Percentiles rank a stretch among this genome's conserved stretches.
Evolutionary conservation across 2,329 filamentous ascomycete genomes (phyloP).

Genomic region (Exophiala lecanii-corni): DNA sequence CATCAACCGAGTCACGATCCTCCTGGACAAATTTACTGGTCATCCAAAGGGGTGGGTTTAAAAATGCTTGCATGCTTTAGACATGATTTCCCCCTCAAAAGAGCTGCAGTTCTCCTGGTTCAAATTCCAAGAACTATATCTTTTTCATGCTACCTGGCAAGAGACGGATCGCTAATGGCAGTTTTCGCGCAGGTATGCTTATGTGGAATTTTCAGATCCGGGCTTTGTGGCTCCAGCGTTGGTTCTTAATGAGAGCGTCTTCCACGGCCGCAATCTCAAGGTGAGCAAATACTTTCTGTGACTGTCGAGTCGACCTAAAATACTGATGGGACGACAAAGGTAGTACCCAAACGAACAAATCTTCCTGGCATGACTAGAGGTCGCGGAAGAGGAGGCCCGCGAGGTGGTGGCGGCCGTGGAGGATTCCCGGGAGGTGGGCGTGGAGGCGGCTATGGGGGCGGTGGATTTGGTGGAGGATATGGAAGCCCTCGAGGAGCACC

Average conservation of each 20-base stretch:
- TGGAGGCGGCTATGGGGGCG: slow-evolving; percentile 40
- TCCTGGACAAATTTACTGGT: slow-evolving; percentile 96
- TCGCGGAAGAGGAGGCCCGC: slow-evolving; percentile 45
- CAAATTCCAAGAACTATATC: slow-evolving; percentile 19
- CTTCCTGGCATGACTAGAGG: slow-evolving; percentile 84
- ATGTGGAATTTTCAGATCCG: slow-evolving; percentile 96
- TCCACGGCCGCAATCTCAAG: slow-evolving; percentile 93
- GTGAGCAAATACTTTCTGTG: slow-evolving; percentile 45
- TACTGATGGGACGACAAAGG: slow-evolving; percentile 50
- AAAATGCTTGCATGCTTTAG: slow-evolving; percentile 3
- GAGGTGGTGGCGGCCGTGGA: slow-evolving; percentile 58
- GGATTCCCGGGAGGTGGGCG: slow-evolving; percentile 56
- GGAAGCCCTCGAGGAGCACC: slow-evolving; percentile 20
- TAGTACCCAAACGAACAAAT: slow-evolving; percentile 91
- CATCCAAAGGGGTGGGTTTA: slow-evolving; percentile 91
- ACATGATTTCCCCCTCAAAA: slow-evolving; percentile 6
- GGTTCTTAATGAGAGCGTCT: slow-evolving; percentile 92
- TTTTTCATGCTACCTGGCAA: slow-evolving; percentile 55
- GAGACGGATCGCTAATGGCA: slow-evolving; percentile 41
- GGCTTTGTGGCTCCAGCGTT: slow-evolving; percentile 88
- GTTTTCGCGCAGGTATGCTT: slow-evolving; percentile 73
- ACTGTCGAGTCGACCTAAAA: slow-evolving; percentile 14
- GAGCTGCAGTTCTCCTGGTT: slow-evolving; percentile 26
- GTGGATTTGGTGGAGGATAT: slow-evolving; percentile 35
- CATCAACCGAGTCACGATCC: slow-evolving; percentile 96